Evolutionary conservation across 306 rosid genomes (phyloP), one percentile per base, ranked within the genome.

Genomic region (Myrica gale): DNA sequence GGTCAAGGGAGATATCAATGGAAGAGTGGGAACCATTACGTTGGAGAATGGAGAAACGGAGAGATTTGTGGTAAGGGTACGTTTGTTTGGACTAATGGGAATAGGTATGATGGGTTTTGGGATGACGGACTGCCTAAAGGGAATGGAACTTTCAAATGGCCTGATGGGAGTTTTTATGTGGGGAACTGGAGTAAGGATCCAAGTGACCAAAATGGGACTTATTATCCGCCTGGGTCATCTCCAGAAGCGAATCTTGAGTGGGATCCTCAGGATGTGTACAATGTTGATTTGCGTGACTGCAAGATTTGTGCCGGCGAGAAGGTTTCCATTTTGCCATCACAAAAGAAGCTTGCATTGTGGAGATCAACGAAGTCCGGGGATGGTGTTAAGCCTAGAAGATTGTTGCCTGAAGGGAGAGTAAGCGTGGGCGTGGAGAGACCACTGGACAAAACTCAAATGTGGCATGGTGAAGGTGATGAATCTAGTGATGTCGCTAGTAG

Each of bases 11-110:
- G 81, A 61, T 94, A 94, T 77, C 82, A 83, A 51, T 91, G 98
- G 98, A 87, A 71, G 56, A 87, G 89, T 75, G 97, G 87, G 69
- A 87, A 88, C 13, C 72, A 85, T 46, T 91, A 90, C 71, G 51
- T 76, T 0, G 98, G 98, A n/a, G 98, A 90, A 69, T 94, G 98
- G 98, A 89, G 63, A 72, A 90, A 91, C 74, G 98, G 98, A 20
- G 78, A 37, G 81, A 84, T 87, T 43, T 85, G 82, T 76, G 97
- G 98, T 41, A 87, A 89, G 77, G 98, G 98, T 55, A 0, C 71
- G 16, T 90, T 94, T 68, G 74, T 75, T 75, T 94, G 94, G 93
- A 73, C 53, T 19, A 84, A 90, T 81, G 98, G 97, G 73, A 91
- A 86, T 26, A 65, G 73, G 2, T 94, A 85, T 76, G 98, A 90